Conservation (phyloP, 108 stramenopile genomes). For the Stephanodiscus triporus region DNA sequence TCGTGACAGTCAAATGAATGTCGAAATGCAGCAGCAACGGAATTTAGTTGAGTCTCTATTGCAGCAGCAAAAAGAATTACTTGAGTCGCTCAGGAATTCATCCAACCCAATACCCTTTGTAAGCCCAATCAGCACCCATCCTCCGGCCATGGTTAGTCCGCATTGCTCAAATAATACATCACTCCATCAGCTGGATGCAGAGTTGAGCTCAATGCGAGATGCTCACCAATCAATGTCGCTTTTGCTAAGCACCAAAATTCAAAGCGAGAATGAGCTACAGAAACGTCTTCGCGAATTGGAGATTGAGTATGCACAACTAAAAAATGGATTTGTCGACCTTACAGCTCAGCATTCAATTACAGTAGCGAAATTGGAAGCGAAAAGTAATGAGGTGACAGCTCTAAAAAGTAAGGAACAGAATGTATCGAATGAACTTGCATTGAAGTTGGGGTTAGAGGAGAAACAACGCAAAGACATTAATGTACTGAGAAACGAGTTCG, state of each 20-base stretch:
- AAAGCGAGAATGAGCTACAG: slow-evolving; percentile 8
- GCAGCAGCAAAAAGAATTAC: background rate
- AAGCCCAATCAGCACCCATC: background rate
- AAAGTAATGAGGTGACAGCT: slow-evolving; percentile 10
- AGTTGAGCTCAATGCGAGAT: slow-evolving; percentile 14
- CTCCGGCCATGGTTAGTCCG: background rate
- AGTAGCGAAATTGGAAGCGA: background rate
- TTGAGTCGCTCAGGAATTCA: background rate
- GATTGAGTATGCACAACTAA: slow-evolving; percentile 1
- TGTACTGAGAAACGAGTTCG: background rate
- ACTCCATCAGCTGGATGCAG: slow-evolving; percentile 17
- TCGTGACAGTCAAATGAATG: background rate
- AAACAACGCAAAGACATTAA: background rate
- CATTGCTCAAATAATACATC: background rate
- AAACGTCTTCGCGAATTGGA: slow-evolving; percentile 10
- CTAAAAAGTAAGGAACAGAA: slow-evolving; percentile 23
- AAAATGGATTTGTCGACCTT: background rate
- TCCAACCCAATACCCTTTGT: background rate
- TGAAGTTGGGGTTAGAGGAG: slow-evolving; percentile 8
- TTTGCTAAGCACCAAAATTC: slow-evolving; percentile 16
- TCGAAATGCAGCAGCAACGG: background rate
- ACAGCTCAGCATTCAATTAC: background rate
- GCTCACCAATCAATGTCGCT: slow-evolving; percentile 19
- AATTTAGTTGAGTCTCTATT: background rate
- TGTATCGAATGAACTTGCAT: slow-evolving; percentile 18